Percentiles rank a stretch among this genome's conserved stretches.
phyloP scores from a whole-genome alignment of 352 stramenopile species.

The Phytophthora kernoviae region DNA sequence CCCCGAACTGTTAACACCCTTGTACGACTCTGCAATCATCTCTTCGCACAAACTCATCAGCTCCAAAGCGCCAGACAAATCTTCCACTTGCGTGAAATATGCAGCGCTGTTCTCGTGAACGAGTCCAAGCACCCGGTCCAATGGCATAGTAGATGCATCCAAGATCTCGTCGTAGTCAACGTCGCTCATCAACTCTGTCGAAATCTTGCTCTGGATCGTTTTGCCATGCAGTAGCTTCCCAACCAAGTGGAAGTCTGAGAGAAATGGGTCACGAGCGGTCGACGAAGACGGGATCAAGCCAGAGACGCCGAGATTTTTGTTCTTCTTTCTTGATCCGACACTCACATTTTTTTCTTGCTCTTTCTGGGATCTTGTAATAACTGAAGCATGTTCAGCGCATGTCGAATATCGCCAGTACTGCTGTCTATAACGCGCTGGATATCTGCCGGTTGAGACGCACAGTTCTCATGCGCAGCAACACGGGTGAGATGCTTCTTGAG shows the following conservation, averaged over 20 bases:
- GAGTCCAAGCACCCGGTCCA: constrained; percentile 67
- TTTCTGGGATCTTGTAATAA: constrained; percentile 29
- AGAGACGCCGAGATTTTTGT: constrained; percentile 4
- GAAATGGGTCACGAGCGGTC: constrained; percentile 65
- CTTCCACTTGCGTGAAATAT: constrained; percentile 80
- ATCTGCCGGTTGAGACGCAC: constrained; percentile 29
- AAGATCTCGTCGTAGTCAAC: constrained; percentile 57
- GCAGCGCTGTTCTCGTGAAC: constrained; percentile 75
- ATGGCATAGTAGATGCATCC: constrained; percentile 51
- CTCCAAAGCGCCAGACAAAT: constrained; percentile 62
- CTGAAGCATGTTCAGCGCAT: constrained; percentile 84
- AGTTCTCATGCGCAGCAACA: constrained; percentile 45
- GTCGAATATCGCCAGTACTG: constrained; percentile 77
- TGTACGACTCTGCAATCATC: constrained; percentile 62
- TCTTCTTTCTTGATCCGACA: constrained; percentile 12
- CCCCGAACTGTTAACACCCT: constrained; percentile 45
- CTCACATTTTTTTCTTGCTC: constrained; percentile 7
- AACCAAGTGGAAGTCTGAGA: constrained; percentile 82
- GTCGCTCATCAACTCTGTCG: constrained; percentile 7
- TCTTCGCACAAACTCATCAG: constrained; percentile 75
- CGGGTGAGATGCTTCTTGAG: constrained; percentile 73
- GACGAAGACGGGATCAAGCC: constrained; percentile 8
- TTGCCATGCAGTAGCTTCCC: constrained; percentile 83
- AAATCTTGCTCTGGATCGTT: constrained; percentile 34
- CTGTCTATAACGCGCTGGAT: constrained; percentile 60